These are phyloP conservation scores for Pterocarpus macrocarpus DNA, from an alignment of 306 rosid genomes.

Conservation along the genomic window DNA sequence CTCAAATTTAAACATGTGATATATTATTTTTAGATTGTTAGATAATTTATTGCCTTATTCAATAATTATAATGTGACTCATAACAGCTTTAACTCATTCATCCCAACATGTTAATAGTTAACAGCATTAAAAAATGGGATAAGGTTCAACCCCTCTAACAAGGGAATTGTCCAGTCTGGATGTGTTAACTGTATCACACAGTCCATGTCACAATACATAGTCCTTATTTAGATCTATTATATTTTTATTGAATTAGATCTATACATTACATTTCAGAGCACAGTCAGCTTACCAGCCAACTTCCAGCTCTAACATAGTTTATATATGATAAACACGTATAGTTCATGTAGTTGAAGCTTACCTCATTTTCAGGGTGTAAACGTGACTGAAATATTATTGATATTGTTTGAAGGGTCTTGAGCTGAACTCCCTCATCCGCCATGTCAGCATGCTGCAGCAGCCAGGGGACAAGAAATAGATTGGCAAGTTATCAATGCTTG, in stretches of 20 bases:
- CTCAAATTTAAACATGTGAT: no score
- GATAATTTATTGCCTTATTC: not conserved
- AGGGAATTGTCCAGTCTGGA: conserved; percentile 16
- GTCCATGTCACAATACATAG: conserved; percentile 8
- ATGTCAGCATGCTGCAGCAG: conserved; percentile 91
- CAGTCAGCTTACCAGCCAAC: conserved; percentile 35
- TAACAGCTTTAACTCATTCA: not conserved
- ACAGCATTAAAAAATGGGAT: conserved; percentile 11
- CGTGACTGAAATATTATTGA: conserved; percentile 92
- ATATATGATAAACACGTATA: conserved; percentile 6
- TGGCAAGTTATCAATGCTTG: conserved; percentile 39
- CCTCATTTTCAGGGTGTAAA: conserved; percentile 93
- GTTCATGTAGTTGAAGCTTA: conserved; percentile 46
- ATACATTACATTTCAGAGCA: not conserved
- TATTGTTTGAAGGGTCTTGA: conserved; percentile 96
- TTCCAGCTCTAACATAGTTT: conserved; percentile 40
- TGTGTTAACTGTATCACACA: conserved; percentile 24
- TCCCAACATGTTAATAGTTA: not conserved
- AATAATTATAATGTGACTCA: not conserved
- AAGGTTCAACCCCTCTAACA: conserved; percentile 14
- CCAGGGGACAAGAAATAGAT: conserved; percentile 45
- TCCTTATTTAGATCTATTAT: conserved; percentile 40
- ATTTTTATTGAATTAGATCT: conserved; percentile 25
- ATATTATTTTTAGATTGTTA: no score
- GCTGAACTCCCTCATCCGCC: conserved; percentile 89